A percentile compares a stretch with the other conserved stretches of the same genome.
These are phyloP conservation scores for Tylopilus felleus DNA, from an alignment of 768 basidiomycete genomes.

Conservation along the genomic window DNA sequence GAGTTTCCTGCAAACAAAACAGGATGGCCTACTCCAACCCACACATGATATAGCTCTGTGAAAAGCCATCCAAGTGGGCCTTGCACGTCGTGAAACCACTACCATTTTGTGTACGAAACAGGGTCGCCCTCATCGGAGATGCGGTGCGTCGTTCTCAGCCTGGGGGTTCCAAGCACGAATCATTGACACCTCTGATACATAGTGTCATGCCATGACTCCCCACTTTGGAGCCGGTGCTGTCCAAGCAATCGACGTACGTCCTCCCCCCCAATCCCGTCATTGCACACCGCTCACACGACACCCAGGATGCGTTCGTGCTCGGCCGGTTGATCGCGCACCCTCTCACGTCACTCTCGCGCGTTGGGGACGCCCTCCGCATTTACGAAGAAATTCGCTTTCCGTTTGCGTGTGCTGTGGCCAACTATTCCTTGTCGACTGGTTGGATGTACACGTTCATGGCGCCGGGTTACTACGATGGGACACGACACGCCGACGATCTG, in stretches of 20 bases:
- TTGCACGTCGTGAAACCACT: conserved; percentile 42
- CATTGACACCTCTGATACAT: too few relatives aligned
- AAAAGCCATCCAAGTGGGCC: conserved; percentile 41
- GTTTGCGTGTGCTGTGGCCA: conserved; percentile 9
- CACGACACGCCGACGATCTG: conserved; percentile 1
- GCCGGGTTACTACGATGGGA: conserved; percentile 21
- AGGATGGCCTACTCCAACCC: neutral
- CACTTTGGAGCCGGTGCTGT: neutral
- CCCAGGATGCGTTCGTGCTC: neutral
- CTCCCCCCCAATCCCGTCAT: neutral
- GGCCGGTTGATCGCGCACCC: conserved; percentile 12
- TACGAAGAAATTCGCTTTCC: conserved; percentile 16
- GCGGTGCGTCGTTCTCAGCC: conserved; percentile 32
- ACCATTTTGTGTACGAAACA: conserved; percentile 36
- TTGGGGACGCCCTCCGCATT: conserved; percentile 3
- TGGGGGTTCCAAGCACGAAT: too few relatives aligned
- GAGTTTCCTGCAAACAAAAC: neutral
- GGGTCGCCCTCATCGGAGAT: conserved; percentile 49
- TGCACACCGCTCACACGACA: neutral
- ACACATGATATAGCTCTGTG: conserved; percentile 29
- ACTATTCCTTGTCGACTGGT: conserved; percentile 16
- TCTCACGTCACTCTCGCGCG: conserved; percentile 2
- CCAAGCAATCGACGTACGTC: neutral
- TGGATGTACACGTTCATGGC: neutral
- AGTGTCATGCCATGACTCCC: neutral